phyloP scores from a whole-genome alignment of 2,329 filamentous ascomycete genomes.

The Parastagonospora nodorum region DNA sequence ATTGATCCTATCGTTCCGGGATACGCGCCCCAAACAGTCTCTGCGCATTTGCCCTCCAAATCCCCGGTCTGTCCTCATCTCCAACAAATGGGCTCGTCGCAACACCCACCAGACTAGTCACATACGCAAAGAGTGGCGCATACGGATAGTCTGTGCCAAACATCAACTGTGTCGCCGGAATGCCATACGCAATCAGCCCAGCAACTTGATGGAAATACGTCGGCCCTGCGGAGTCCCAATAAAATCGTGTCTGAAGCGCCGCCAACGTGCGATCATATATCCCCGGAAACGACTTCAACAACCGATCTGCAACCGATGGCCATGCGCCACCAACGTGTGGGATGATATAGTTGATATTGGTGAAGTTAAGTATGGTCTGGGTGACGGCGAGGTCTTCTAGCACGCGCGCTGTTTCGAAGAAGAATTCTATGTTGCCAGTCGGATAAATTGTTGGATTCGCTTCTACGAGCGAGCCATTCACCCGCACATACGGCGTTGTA shows the following conservation, averaged over 20 bases:
- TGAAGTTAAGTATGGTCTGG: slow-evolving; percentile 10
- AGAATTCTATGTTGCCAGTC: slow-evolving; percentile 12
- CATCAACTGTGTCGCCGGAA: slow-evolving; percentile 4
- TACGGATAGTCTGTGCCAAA: slow-evolving; percentile 13
- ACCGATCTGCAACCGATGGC: slow-evolving; percentile 5
- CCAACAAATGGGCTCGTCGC: slow-evolving; percentile 1
- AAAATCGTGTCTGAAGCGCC: slow-evolving; percentile 5
- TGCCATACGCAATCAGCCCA: slow-evolving; percentile 8
- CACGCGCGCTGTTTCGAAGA: slow-evolving; percentile 14
- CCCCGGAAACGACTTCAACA: slow-evolving; percentile 2
- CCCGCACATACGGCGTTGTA: slow-evolving; percentile 2
- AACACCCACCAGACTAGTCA: not conserved
- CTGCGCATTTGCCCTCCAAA: not conserved
- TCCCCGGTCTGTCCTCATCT: not conserved
- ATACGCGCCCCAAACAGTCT: not conserved
- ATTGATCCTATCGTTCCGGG: no score
- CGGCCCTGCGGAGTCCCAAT: slow-evolving; percentile 9
- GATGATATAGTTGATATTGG: slow-evolving; percentile 10
- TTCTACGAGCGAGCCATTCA: not conserved
- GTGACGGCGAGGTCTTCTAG: slow-evolving; percentile 9
- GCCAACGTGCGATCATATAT: slow-evolving; percentile 2
- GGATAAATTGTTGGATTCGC: slow-evolving; percentile 8
- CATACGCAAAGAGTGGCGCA: slow-evolving; percentile 6
- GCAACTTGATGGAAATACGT: slow-evolving; percentile 11
- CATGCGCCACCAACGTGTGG: slow-evolving; percentile 12